phyloP scores from a whole-genome alignment of 2,329 filamentous ascomycete species.

The Ceratocystis colombiana region DNA sequence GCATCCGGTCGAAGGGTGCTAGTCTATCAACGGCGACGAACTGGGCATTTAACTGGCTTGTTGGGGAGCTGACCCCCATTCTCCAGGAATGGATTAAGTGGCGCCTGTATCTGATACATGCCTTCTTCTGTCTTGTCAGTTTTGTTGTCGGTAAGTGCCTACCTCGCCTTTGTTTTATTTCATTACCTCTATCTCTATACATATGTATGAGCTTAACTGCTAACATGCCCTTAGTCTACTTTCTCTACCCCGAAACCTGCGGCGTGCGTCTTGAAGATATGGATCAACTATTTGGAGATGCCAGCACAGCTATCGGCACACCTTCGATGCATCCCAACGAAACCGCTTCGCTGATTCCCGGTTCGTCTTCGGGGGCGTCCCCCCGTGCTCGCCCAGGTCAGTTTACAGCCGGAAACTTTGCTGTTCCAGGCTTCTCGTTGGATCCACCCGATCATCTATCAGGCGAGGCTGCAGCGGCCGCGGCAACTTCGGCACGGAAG shows the following conservation, averaged over 20 bases:
- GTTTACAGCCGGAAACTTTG: constrained; percentile 44
- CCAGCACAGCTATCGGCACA: constrained; percentile 68
- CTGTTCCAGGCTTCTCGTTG: constrained; percentile 62
- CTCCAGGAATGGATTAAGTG: constrained; percentile 86
- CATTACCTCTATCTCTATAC: neutral
- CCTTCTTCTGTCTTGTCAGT: constrained; percentile 90
- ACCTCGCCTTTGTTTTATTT: neutral
- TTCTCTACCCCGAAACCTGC: constrained; percentile 93
- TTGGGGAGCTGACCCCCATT: constrained; percentile 88
- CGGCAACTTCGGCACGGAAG: neutral
- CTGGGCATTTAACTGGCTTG: constrained; percentile 97
- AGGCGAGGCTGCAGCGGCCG: constrained; percentile 3
- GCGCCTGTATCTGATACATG: constrained; percentile 89
- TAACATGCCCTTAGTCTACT: constrained; percentile 59
- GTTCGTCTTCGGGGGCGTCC: constrained; percentile 48
- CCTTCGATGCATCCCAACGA: constrained; percentile 59
- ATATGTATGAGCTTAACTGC: neutral
- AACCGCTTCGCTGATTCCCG: constrained; percentile 68
- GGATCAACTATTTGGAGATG: constrained; percentile 88
- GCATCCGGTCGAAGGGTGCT: constrained; percentile 92
- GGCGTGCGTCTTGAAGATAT: constrained; percentile 94
- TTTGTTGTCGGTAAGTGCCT: constrained; percentile 79
- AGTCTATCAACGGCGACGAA: constrained; percentile 93
- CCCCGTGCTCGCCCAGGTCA: constrained; percentile 53
- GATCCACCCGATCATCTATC: constrained; percentile 53